Base-by-base conservation (phyloP, 768 basidiomycete species). In the Xerocomellus intermedius region DNA sequence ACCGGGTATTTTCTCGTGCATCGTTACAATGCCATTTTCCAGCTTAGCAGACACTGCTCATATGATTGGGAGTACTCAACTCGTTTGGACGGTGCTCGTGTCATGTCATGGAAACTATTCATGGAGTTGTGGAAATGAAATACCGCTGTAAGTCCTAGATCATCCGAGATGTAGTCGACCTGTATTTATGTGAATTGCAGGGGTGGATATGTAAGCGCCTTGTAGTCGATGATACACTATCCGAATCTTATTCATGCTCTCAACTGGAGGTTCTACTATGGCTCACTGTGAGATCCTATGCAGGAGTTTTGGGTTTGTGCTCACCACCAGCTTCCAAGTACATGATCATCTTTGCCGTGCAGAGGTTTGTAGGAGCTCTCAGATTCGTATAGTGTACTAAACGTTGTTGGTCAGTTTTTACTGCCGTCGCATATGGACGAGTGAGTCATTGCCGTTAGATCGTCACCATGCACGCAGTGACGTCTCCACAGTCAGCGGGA, bases 371-470 rank as follows among this genome's bases (percentile, higher is more conserved):
- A 21, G 10, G 19, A 21, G 3, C 26, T 26, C 2, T 14, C 10
- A 0, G 13, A 1, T 12, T 30, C 8, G 12, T 28, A 17, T 24
- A 14, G 26, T 6, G 10, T 17, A 28, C 39, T 55, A 3, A 60
- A 21, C 8, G 1, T 8, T 14, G 0, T 26, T 41, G 10, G 5
- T 22, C 33, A 62, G 61, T 30, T 62, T 62, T 38, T 62, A 62
- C 32, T 62, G 56, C 17, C 30, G 9, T 50, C 61, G 60, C 4
- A 36, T 55, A 48, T 62, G 61, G 61, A 54, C 44, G 8, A 58
- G 61, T 62, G 19, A 47, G 60, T 50, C 19, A 5, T 30, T 37
- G 4, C 14, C 8, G 3, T 36, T 16, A 16, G 17, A 22, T 28
- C 37, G 1, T n/a, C 12, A 6, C 8, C 9, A 39, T 14, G 5